A percentile compares a stretch with the other conserved stretches of the same genome.
phyloP scores from a whole-genome alignment of 345 rosid species.

The Noccaea caerulescens region DNA sequence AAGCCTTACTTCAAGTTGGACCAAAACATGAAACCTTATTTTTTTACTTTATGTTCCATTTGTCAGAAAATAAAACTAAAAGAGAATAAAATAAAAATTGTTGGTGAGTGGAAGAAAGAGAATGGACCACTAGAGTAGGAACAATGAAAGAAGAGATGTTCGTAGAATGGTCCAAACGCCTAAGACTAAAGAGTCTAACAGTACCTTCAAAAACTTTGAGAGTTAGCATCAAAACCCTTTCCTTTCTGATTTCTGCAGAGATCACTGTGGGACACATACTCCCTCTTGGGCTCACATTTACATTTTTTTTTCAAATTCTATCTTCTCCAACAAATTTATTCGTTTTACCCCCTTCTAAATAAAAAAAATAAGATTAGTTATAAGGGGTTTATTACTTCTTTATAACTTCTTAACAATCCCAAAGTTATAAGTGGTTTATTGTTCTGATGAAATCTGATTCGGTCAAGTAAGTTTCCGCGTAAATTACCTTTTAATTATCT shows the following conservation, averaged over 20 bases:
- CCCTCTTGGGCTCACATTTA: not conserved
- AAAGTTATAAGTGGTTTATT: too few species aligned
- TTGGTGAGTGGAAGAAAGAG: conserved; percentile 22
- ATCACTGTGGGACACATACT: conserved; percentile 25
- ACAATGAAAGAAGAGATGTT: not conserved
- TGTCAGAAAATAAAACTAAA: not conserved
- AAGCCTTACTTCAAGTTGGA: conserved; percentile 13
- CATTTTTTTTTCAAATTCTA: too few species aligned
- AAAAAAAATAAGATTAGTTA: too few species aligned
- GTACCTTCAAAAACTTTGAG: conserved; percentile 36
- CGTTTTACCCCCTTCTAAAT: not conserved
- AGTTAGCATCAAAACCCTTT: conserved; percentile 28
- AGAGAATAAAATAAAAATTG: conserved; percentile 18
- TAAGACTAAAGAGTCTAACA: conserved; percentile 31
- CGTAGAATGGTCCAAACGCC: conserved; percentile 40
- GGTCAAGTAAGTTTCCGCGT: too few species aligned
- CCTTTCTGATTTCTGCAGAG: conserved; percentile 30
- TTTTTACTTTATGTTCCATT: not conserved
- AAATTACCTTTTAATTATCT: too few species aligned
- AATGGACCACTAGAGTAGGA: conserved; percentile 30
- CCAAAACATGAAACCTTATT: not conserved
- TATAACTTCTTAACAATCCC: too few species aligned
- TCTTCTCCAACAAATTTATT: not conserved
- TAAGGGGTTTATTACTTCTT: too few species aligned
- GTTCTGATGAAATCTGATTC: too few species aligned